Evolutionary conservation across 1,139 yeast species (phyloP).

Genomic region (Casaregolazyma suthepensis): DNA sequence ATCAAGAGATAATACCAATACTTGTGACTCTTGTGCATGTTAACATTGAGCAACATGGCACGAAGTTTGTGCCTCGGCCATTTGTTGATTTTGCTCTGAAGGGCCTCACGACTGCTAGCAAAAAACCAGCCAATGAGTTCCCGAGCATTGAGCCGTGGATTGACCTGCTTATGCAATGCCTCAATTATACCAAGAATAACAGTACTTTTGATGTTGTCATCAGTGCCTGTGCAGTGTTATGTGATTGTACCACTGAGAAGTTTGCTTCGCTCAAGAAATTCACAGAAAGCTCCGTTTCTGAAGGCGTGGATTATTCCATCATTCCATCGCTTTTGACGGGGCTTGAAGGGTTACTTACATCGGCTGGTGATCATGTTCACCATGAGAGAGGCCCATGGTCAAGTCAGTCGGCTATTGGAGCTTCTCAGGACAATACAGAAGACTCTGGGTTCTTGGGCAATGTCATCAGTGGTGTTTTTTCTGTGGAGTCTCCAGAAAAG

Average conservation of each 20-base stretch:
- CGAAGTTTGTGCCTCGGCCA: not conserved
- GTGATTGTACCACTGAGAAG: slow-evolving; percentile 2
- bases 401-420: not conserved
- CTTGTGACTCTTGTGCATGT: not conserved
- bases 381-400: not conserved
- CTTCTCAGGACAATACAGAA: slow-evolving; percentile 1
- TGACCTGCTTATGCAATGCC: not conserved
- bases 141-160: slow-evolving; percentile 1
- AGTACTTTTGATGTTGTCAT: slow-evolving; percentile 1
- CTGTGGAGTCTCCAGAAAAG: slow-evolving; percentile 63
- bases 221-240: slow-evolving; percentile 2
- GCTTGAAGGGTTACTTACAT: slow-evolving; percentile 53
- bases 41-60: not conserved
- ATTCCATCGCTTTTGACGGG: slow-evolving; percentile 43
- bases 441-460: slow-evolving; percentile 51
- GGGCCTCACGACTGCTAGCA: slow-evolving; percentile 2
- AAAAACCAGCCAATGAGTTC: not conserved
- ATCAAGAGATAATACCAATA: not conserved
- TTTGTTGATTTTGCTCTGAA: slow-evolving; percentile 1
- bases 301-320: slow-evolving; percentile 1
- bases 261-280: not conserved
- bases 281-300: not conserved
- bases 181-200: not conserved
- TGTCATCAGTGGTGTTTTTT: slow-evolving; percentile 82
- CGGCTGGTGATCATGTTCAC: slow-evolving; percentile 40